Evolutionary conservation across 225 moss, liverwort and hornwort species (phyloP), one percentile per base, ranked within the genome.

Genomic region (Sphagnum tenellum): DNA sequence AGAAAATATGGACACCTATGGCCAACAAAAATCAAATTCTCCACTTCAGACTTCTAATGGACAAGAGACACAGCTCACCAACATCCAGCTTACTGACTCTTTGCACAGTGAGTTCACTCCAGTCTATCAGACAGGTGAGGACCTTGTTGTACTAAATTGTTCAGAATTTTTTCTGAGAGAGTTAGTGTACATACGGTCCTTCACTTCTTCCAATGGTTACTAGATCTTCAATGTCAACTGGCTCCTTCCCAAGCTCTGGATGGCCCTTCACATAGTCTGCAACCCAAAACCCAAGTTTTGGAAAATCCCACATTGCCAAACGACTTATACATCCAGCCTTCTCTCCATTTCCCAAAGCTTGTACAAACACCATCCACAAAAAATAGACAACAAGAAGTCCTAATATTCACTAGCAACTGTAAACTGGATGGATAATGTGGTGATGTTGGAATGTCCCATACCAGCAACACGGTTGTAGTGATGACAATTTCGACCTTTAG

Each of bases 1-100:
- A 98, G 83, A 78, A 90, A 98, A 72, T 98, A 98, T 7, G 96
- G 96, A 67, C 96, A 98, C 73, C 95, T 95, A 83, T 73, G 72
- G 74, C 70, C 66, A 60, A 79, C 51, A 44, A 72, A 66, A 29
- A 29, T 29, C 29, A 29, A 29, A 29, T 29, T 29, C 29, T 29
- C 29, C 29, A 1, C 1, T 29, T 29, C 29, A 29, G 29, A 29
- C 29, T 29, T 29, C 29, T 29, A 29, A 29, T 29, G 29, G 29
- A 29, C 29, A 29, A 29, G 29, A 29, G 29, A 29, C 29, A 29
- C 29, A 29, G 29, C 1, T 29, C 29, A 29, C 29, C 29, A 29
- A 29, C 29, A 29, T 29, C 29, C 29, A 29, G 29, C 29, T 29
- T 29, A 29, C 29, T 29, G 29, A 29, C 29, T 29, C 29, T 29